A percentile compares a stretch with the other conserved stretches of the same genome.
Conservation (phyloP, 768 basidiomycete species). For the Boletus pseudo-olivaceus region DNA sequence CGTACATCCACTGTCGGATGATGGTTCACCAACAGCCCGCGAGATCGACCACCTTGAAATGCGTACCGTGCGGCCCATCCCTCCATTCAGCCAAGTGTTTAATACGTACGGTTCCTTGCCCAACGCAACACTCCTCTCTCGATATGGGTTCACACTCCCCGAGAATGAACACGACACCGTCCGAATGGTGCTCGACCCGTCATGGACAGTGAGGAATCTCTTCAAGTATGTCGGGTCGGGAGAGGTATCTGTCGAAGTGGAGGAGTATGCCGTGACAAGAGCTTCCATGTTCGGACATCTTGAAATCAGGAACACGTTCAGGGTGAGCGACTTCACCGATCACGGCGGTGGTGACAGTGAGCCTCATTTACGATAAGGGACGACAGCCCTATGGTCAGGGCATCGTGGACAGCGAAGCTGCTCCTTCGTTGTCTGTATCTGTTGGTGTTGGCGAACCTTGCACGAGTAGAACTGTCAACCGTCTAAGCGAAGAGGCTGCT, state of each 20-base stretch:
- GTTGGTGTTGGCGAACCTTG: not conserved
- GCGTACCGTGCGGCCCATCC: constrained; percentile 54
- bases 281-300: constrained; percentile 5
- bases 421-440: constrained; percentile 1
- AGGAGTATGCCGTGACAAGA: constrained; percentile 17
- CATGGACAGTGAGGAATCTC: constrained; percentile 10
- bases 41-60: constrained; percentile 57
- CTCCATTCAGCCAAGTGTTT: constrained; percentile 56
- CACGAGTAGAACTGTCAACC: not conserved
- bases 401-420: constrained; percentile 5
- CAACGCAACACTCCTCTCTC: constrained; percentile 63
- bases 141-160: constrained; percentile 75
- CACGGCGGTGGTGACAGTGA: constrained; percentile 19
- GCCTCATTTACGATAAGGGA: constrained; percentile 22
- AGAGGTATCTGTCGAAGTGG: constrained; percentile 1
- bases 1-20: constrained; percentile 12
- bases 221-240: constrained; percentile 12
- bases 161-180: constrained; percentile 67
- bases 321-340: constrained; percentile 23
- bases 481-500: constrained; percentile 7
- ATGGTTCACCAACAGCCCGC: constrained; percentile 5
- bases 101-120: constrained; percentile 72
- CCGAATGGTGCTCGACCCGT: constrained; percentile 28
- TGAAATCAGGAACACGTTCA: constrained; percentile 26
- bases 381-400: constrained; percentile 19